Conservation (phyloP, 805 yeast genomes). For the Candida adriatica region DNA sequence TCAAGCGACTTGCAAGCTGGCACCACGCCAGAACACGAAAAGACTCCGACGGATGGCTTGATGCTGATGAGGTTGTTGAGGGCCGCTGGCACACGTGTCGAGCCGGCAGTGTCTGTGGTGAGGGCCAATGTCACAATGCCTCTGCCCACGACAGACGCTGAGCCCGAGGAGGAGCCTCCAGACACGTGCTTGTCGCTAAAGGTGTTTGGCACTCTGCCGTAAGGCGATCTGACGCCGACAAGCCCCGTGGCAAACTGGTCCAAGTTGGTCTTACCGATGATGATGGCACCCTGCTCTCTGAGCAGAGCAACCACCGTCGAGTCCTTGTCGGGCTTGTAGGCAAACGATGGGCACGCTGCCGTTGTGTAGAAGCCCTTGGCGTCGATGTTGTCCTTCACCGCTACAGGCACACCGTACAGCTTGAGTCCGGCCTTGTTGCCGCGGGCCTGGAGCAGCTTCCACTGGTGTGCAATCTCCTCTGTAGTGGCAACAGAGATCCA, state of each 20-base stretch:
- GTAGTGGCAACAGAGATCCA: constrained; percentile 79
- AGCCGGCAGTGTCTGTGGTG: constrained; percentile 98
- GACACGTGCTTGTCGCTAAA: constrained; percentile 73
- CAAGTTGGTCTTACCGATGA: constrained; percentile 88
- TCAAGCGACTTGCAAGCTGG: constrained; percentile 96
- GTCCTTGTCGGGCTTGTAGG: constrained; percentile 62
- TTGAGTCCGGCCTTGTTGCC: constrained; percentile 49
- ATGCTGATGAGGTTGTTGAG: constrained; percentile 87
- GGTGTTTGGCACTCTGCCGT: constrained; percentile 81
- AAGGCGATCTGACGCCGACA: constrained; percentile 93
- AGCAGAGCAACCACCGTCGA: constrained; percentile 70
- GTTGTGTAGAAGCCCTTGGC: constrained; percentile 79
- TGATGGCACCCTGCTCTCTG: constrained; percentile 85
- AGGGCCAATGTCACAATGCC: constrained; percentile 85
- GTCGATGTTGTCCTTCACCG: constrained; percentile 92
- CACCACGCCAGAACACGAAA: constrained; percentile 87
- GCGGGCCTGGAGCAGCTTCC: constrained; percentile 65
- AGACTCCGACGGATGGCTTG: constrained; percentile 86
- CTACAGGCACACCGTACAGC: constrained; percentile 91
- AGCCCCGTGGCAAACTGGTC: constrained; percentile 98
- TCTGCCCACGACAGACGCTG: constrained; percentile 85
- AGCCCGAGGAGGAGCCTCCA: constrained; percentile 96
- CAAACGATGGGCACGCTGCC: constrained; percentile 89
- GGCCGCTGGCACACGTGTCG: constrained; percentile 96
- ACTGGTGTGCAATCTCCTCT: constrained; percentile 65